These are phyloP conservation scores for Thraustochytrium sp. DNA, from an alignment of 352 stramenopile genomes.

Conservation along the genomic window DNA sequence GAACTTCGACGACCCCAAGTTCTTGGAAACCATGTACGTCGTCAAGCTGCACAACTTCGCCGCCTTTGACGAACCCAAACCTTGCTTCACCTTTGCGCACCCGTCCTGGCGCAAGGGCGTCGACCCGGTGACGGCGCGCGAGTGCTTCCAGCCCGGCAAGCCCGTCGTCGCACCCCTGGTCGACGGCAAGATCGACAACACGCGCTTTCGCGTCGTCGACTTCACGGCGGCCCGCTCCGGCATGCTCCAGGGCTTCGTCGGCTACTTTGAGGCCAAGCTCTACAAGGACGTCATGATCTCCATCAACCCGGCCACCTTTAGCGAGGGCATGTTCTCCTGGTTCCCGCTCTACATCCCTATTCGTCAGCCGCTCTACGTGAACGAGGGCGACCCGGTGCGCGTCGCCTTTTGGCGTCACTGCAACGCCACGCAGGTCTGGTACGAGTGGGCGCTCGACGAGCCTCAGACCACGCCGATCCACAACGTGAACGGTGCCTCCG, in stretches of 20 bases:
- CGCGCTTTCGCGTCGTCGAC: slow-evolving; percentile 54
- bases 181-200: slow-evolving; percentile 67
- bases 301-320: slow-evolving; percentile 89
- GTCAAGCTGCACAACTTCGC: slow-evolving; percentile 86
- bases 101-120: slow-evolving; percentile 59
- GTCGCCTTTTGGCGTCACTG: slow-evolving; percentile 85
- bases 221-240: slow-evolving; percentile 49
- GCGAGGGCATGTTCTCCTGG: slow-evolving; percentile 96
- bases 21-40: slow-evolving; percentile 90
- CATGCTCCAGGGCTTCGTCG: slow-evolving; percentile 85
- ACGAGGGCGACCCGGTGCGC: slow-evolving; percentile 65
- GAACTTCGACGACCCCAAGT: slow-evolving; percentile 43
- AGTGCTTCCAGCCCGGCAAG: slow-evolving; percentile 31
- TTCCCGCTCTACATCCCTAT: slow-evolving; percentile 98
- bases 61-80: slow-evolving; percentile 69
- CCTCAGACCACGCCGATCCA: slow-evolving; percentile 75
- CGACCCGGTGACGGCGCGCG: background rate
- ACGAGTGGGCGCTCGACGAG: slow-evolving; percentile 86
- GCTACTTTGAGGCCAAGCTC: slow-evolving; percentile 88
- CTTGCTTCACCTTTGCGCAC: slow-evolving; percentile 89
- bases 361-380: slow-evolving; percentile 73
- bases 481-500: slow-evolving; percentile 90
- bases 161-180: background rate
- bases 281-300: slow-evolving; percentile 86
- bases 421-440: slow-evolving; percentile 86